These are phyloP conservation scores for Lagerstroemia speciosa DNA, from an alignment of 345 rosid genomes.

Conservation along the genomic window DNA sequence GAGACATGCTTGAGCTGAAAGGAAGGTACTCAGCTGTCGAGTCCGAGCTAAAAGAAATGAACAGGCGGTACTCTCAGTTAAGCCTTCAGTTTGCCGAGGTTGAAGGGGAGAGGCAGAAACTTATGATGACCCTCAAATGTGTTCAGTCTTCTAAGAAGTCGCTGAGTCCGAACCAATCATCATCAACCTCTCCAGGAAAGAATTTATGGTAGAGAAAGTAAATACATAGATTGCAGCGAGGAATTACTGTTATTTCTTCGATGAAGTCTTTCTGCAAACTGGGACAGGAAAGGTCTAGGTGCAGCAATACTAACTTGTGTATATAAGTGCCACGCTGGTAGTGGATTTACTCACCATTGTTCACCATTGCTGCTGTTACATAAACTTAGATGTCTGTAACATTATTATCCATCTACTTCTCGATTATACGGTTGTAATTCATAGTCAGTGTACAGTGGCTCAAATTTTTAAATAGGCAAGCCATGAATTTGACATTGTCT, in stretches of 20 bases:
- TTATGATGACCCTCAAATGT: constrained; percentile 89
- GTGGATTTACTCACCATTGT: too few relatives aligned
- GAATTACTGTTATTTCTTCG: background rate
- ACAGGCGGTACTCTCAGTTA: constrained; percentile 80
- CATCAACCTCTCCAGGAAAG: constrained; percentile 47
- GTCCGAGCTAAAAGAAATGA: constrained; percentile 88
- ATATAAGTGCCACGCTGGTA: background rate
- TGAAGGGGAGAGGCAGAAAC: constrained; percentile 98
- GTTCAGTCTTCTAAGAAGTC: constrained; percentile 61
- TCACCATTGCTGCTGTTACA: constrained; percentile 5
- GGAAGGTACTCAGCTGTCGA: constrained; percentile 57
- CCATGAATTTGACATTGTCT: background rate
- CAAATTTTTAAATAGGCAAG: background rate
- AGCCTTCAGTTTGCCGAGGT: constrained; percentile 98
- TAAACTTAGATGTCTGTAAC: background rate
- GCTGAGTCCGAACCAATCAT: constrained; percentile 28
- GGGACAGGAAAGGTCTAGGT: background rate
- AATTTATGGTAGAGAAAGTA: constrained; percentile 14
- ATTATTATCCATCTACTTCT: background rate
- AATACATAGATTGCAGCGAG: constrained; percentile 4
- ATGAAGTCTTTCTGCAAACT: background rate
- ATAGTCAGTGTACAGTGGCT: background rate
- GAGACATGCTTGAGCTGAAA: constrained; percentile 72
- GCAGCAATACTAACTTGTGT: background rate
- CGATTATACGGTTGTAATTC: background rate